Conservation (phyloP, 345 rosid species). For the Geranium rotundifolium region DNA sequence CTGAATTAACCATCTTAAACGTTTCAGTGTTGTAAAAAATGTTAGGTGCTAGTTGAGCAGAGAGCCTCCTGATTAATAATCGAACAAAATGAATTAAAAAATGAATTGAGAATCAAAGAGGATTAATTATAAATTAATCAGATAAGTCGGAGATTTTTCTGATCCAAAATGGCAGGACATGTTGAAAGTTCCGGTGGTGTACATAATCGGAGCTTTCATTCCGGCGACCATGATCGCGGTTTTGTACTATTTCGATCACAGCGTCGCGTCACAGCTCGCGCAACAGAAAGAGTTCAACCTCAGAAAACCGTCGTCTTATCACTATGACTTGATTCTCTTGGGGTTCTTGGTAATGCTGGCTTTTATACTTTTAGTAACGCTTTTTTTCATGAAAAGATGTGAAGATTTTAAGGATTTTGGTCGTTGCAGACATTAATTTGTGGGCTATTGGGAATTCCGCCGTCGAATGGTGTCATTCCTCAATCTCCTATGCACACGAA, state of each 20-base stretch:
- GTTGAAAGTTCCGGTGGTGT: slow-evolving; percentile 62
- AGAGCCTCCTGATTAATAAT: no score
- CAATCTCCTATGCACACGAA: slow-evolving; percentile 89
- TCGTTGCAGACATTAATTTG: slow-evolving; percentile 50
- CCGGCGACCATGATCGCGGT: slow-evolving; percentile 99
- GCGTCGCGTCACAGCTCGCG: slow-evolving; percentile 96
- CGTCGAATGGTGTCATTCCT: slow-evolving; percentile 76
- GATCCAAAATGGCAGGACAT: slow-evolving; percentile 44
- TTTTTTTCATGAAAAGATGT: neutral
- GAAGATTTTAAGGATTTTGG: neutral
- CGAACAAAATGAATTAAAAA: no score
- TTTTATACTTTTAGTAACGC: neutral
- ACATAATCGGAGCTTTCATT: slow-evolving; percentile 85
- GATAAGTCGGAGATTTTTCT: no score
- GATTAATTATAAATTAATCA: no score
- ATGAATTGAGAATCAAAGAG: no score
- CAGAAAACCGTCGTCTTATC: slow-evolving; percentile 86
- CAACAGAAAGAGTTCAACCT: slow-evolving; percentile 91
- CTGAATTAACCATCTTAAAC: no score
- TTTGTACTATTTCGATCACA: slow-evolving; percentile 89
- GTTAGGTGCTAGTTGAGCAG: no score
- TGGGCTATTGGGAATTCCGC: slow-evolving; percentile 76
- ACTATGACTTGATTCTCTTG: slow-evolving; percentile 80
- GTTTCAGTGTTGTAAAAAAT: no score
- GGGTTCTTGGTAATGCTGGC: slow-evolving; percentile 48